Base-by-base conservation (phyloP, 176 grass and related monocot genomes). In the Cocos nucifera region DNA sequence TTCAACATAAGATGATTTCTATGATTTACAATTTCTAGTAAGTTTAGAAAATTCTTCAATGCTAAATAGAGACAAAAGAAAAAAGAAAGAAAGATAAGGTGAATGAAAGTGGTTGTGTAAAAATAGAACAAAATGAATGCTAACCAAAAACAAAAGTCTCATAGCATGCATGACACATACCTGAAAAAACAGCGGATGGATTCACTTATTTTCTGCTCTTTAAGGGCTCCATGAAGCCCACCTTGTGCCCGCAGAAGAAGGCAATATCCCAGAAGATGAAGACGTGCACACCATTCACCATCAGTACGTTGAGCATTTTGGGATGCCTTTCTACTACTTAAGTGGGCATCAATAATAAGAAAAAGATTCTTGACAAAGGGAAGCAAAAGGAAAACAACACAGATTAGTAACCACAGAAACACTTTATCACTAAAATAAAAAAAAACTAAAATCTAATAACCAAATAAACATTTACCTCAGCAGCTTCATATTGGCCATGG, bases 241-340 rank as follows among this genome's bases (percentile, higher is more conserved):
- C 74, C 73, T 50, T 76, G 76, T 52, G 87, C 83, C 62, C 81
- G 87, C 71, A 85, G 61, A 62, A 97, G 62, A 66, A 90, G 65
- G 78, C 84, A 97, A 82, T 88, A 97, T 75, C 92, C 92, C 69
- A 74, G 78, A 54, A 97, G 87, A 85, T 97, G 92, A 54, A 85
- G 69, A 17, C 27, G 71, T 63, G 84, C 72, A 82, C 66, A 82
- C 62, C 73, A 80, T 69, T 77, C 78, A 60, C 53, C 76, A 60
- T 97, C 80, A 62, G 56, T 59, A 69, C 53, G 63, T 71, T 66
- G 63, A 58, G 63, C 55, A 69, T 10, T 62, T 63, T 77, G 56
- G 14, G 65, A 75, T 83, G 57, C 56, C 70, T 74, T 83, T 76
- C 53, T 80, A 58, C 82, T 80, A 72, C 72, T 78, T 69, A 75